Percentiles rank a stretch among this genome's conserved stretches.
phyloP scores from a whole-genome alignment of 441 rosid genomes.

The Populus tomentosa region DNA sequence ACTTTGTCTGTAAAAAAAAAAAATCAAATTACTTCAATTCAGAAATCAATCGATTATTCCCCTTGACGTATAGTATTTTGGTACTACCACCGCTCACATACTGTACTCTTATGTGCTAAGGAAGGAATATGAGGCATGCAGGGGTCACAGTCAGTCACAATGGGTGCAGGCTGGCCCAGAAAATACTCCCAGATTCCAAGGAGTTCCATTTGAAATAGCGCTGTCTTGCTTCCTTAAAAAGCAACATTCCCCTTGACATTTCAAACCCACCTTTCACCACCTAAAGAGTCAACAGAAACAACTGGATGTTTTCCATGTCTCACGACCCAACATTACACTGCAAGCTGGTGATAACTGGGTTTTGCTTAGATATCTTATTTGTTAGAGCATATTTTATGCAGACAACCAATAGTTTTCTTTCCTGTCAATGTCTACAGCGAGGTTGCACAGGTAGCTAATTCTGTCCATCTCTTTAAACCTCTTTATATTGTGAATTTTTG shows the following conservation, averaged over 20 bases:
- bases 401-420: not conserved
- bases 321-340: not conserved
- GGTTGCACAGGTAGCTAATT: too few species aligned
- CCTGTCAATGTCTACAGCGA: too few species aligned
- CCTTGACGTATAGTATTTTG: too few species aligned
- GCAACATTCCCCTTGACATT: slow-evolving; percentile 2
- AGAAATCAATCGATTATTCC: too few species aligned
- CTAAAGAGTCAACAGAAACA: not conserved
- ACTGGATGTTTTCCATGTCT: not conserved
- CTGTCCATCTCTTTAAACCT: too few species aligned
- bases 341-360: not conserved
- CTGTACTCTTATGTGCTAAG: slow-evolving; percentile 22
- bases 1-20: too few species aligned
- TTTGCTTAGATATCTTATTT: not conserved
- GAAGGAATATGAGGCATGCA: slow-evolving; percentile 16
- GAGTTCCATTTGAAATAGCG: not conserved
- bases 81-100: not conserved
- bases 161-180: not conserved
- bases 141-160: not conserved
- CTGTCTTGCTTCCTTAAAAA: not conserved
- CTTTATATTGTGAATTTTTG: too few species aligned
- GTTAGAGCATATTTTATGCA: not conserved
- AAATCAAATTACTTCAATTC: too few species aligned
- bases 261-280: not conserved
- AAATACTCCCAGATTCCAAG: slow-evolving; percentile 10